Evolutionary conservation across 2,329 filamentous ascomycete genomes (phyloP), one percentile per base, ranked within the genome.

Genomic region (Bipolaris zeicola): DNA sequence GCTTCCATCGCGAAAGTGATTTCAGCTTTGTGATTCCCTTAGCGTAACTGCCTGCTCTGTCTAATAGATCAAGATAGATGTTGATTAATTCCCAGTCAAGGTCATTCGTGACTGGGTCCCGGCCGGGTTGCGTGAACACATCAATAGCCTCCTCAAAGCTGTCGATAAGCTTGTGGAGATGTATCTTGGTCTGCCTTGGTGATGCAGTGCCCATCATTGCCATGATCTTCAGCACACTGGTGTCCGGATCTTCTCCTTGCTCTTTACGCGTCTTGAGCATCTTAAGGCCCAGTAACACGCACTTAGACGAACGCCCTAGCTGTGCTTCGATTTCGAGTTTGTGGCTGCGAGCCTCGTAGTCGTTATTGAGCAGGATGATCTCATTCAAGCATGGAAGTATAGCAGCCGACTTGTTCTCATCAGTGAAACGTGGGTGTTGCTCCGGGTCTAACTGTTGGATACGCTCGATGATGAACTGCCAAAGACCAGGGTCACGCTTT

Each of bases 11-110:
- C 20, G 89, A 85, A 14, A 96, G 76, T 2, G 81, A 81, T 71
- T 90, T 95, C 11, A 96, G 80, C 60, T 89, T 85, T 26, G 76
- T 76, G 2, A 96, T 83, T 2, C 90, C 92, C 62, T 88, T 82
- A 5, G 81, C 76, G 66, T 88, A 89, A 51, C 85, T 82, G 36
- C 83, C 82, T 8, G 86, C 76, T 45, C 87, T 85, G 26, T 87
- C 85, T 58, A 93, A 87, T 16, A 98, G 82, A 68, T 97, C 92
- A 37, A 92, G 84, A 64, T 95, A 96, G 51, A 93, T 89, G 58
- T 92, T 90, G 39, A 96, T 81, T 72, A 98, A 90, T 50, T 89
- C 87, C 94, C 94, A 99, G 46, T 82, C 79, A 44, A 85, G 80
- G 26, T 80, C 76, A 10, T 75, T 76, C 16, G 80, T 76, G 33